Conservation (phyloP, 306 rosid genomes). For the Prunus mume region DNA sequence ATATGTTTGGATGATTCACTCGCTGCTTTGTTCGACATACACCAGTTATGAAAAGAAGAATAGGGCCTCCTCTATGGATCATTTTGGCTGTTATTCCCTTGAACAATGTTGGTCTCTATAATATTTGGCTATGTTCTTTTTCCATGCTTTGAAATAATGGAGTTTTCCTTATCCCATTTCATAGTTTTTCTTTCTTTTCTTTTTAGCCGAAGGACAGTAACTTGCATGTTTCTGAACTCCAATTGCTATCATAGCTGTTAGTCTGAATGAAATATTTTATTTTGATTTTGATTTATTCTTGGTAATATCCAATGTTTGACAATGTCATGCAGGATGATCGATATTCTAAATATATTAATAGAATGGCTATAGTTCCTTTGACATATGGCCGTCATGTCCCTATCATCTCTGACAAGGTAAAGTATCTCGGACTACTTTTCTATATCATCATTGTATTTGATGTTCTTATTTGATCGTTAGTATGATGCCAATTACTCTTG, state of each 20-base stretch:
- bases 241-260: not conserved
- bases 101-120: not conserved
- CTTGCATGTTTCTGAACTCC: not conserved
- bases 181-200: not conserved
- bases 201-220: not conserved
- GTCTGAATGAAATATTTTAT: not conserved
- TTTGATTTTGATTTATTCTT: not conserved
- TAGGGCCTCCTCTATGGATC: not conserved
- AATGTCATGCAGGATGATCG: conserved; percentile 78
- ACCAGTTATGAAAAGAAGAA: not conserved
- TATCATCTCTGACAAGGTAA: conserved; percentile 82
- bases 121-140: not conserved
- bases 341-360: conserved; percentile 70
- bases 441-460: not conserved
- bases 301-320: not conserved
- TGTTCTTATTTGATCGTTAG: conserved; percentile 5
- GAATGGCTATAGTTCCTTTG: conserved; percentile 92
- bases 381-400: conserved; percentile 96
- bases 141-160: not conserved
- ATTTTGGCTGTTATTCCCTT: not conserved
- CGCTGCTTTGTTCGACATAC: not conserved
- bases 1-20: not conserved
- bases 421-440: not conserved
- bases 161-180: not conserved
- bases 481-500: not conserved